Conservation (phyloP, 2,329 filamentous ascomycete species). For the Didymosphaeria variabile region DNA sequence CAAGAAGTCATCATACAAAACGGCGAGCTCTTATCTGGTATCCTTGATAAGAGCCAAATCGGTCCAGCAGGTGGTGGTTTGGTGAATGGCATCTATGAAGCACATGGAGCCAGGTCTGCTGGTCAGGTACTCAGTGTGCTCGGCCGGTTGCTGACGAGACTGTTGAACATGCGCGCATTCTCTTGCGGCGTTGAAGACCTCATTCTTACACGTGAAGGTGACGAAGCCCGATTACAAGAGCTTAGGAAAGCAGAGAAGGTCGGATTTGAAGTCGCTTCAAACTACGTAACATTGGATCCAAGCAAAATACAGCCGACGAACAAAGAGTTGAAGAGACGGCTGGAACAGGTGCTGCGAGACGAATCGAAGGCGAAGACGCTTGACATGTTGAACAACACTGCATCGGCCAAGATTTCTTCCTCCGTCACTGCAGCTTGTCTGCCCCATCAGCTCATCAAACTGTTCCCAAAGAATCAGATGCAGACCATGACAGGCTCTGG, state of each 20-base stretch:
- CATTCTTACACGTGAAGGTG: slow-evolving; percentile 81
- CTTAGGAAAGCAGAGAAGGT: slow-evolving; percentile 73
- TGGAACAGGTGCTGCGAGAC: slow-evolving; percentile 91
- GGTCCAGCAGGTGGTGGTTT: slow-evolving; percentile 87
- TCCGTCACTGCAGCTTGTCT: slow-evolving; percentile 81
- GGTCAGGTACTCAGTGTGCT: slow-evolving; percentile 89
- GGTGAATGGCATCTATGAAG: slow-evolving; percentile 90
- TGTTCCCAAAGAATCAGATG: slow-evolving; percentile 98
- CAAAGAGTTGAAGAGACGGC: slow-evolving; percentile 75
- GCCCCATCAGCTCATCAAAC: slow-evolving; percentile 83
- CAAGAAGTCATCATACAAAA: slow-evolving; percentile 82
- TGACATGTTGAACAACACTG: slow-evolving; percentile 84
- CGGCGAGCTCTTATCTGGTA: slow-evolving; percentile 87
- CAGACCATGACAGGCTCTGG: slow-evolving; percentile 98
- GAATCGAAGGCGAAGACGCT: slow-evolving; percentile 89
- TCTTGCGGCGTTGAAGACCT: slow-evolving; percentile 98
- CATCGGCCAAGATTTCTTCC: slow-evolving; percentile 75
- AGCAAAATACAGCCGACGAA: slow-evolving; percentile 69
- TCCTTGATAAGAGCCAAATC: slow-evolving; percentile 95
- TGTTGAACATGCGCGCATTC: slow-evolving; percentile 92
- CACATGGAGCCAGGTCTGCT: slow-evolving; percentile 86
- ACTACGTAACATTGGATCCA: slow-evolving; percentile 85
- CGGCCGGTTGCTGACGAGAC: slow-evolving; percentile 86
- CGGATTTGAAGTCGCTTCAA: slow-evolving; percentile 81
- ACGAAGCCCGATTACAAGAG: slow-evolving; percentile 73